Evolutionary conservation across 2,329 filamentous ascomycete genomes (phyloP).

Genomic region (Alternaria atra): DNA sequence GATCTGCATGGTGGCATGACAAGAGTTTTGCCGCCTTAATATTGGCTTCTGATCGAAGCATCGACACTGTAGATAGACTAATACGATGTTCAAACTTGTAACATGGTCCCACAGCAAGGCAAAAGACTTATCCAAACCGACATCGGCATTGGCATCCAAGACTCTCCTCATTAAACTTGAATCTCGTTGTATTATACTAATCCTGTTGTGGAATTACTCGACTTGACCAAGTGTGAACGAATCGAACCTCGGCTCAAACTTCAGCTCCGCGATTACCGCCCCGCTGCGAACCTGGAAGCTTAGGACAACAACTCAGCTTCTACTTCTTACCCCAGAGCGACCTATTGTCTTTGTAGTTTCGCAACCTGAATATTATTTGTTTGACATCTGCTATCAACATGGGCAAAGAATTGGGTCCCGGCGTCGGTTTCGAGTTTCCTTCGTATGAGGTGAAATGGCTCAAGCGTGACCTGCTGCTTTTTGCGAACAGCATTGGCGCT

Average conservation of each 20-base stretch:
- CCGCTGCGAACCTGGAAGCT: constrained; percentile 31
- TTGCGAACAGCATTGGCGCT: constrained; percentile 87
- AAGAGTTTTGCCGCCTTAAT: constrained; percentile 22
- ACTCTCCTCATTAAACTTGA: not conserved
- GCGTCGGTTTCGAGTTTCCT: constrained; percentile 81
- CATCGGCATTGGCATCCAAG: not conserved
- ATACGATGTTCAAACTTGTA: constrained; percentile 12
- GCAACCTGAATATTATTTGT: not conserved
- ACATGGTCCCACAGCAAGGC: not conserved
- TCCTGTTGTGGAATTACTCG: constrained; percentile 15
- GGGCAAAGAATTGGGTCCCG: constrained; percentile 54
- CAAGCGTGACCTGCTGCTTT: constrained; percentile 87
- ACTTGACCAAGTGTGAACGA: constrained; percentile 25
- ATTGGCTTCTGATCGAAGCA: constrained; percentile 15
- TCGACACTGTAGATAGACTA: constrained; percentile 27
- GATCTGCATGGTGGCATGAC: constrained; percentile 12
- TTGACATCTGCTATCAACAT: constrained; percentile 27
- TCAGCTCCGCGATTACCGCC: constrained; percentile 41
- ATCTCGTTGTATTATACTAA: constrained; percentile 2
- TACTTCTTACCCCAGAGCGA: not conserved
- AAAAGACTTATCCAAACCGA: not conserved
- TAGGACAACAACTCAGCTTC: constrained; percentile 11
- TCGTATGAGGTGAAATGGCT: constrained; percentile 80
- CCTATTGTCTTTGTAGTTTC: not conserved
- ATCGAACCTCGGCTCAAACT: constrained; percentile 46